A percentile compares a stretch with the other conserved stretches of the same genome.
phyloP scores from a whole-genome alignment of 2,329 filamentous ascomycete genomes.

The Aspergillus sclerotialis region DNA sequence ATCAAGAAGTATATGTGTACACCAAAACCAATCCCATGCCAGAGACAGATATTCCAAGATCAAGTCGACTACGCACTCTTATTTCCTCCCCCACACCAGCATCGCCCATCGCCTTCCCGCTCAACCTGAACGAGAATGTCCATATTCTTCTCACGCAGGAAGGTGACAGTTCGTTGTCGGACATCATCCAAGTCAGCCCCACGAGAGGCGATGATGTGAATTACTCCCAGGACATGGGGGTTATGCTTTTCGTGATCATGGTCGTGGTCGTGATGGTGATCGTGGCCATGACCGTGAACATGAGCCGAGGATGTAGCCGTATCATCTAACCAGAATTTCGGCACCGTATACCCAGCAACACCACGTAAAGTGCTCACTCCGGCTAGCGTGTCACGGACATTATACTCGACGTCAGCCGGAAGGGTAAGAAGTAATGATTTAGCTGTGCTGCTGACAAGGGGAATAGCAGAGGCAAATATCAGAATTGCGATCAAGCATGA shows the following conservation, averaged over 20 bases:
- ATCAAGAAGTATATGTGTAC: too few relatives aligned
- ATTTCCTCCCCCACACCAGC: slow-evolving; percentile 53
- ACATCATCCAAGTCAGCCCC: slow-evolving; percentile 76
- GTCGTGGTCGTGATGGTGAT: slow-evolving; percentile 20
- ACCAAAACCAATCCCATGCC: neutral
- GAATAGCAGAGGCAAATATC: slow-evolving; percentile 87
- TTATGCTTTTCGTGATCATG: slow-evolving; percentile 12
- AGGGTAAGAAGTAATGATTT: slow-evolving; percentile 77
- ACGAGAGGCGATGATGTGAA: slow-evolving; percentile 72
- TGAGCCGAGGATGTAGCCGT: slow-evolving; percentile 35
- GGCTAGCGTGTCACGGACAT: slow-evolving; percentile 74
- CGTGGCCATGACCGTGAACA: slow-evolving; percentile 32
- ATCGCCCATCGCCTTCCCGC: slow-evolving; percentile 64
- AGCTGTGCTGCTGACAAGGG: slow-evolving; percentile 77
- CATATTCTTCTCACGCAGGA: slow-evolving; percentile 64
- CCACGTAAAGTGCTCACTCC: slow-evolving; percentile 76
- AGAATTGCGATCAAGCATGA: slow-evolving; percentile 89
- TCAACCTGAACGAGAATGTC: slow-evolving; percentile 85
- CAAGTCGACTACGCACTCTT: too few relatives aligned
- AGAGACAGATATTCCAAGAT: too few relatives aligned
- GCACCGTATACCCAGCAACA: slow-evolving; percentile 76
- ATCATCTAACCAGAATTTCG: slow-evolving; percentile 90
- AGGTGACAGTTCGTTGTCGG: slow-evolving; percentile 65
- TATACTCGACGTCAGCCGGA: slow-evolving; percentile 79
- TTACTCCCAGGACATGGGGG: slow-evolving; percentile 63